These are phyloP conservation scores for Neurospora sp. DNA, from an alignment of 2,329 filamentous ascomycete species.

Conservation along the genomic window DNA sequence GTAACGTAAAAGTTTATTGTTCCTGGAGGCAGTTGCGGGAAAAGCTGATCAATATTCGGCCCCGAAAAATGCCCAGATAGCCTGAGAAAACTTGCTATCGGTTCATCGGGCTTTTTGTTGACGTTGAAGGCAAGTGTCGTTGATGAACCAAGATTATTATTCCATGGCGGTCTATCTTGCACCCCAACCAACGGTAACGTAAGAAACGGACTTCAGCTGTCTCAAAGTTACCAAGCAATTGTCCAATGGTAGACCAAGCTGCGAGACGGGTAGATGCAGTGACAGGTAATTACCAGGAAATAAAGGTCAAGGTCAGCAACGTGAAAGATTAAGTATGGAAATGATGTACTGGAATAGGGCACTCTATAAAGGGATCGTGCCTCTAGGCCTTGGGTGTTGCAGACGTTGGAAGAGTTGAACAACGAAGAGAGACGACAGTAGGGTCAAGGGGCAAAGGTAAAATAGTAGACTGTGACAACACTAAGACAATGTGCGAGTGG, in stretches of 20 bases:
- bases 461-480: not conserved
- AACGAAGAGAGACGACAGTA: too few relatives aligned
- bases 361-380: not conserved
- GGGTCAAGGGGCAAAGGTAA: not conserved
- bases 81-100: not conserved
- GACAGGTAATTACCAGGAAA: not conserved
- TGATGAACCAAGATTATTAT: not conserved
- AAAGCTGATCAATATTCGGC: not conserved
- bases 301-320: not conserved
- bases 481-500: not conserved
- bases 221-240: not conserved
- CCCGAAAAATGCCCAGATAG: not conserved
- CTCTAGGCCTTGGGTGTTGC: not conserved
- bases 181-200: not conserved
- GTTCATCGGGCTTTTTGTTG: not conserved
- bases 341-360: not conserved
- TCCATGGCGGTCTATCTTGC: not conserved
- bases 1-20: not conserved
- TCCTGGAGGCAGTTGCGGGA: not conserved
- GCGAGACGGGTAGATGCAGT: not conserved
- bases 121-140: not conserved
- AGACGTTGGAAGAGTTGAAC: not conserved
- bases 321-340: not conserved
- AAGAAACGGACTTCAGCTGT: not conserved
- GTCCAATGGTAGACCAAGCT: not conserved